Evolutionary conservation across 2,329 filamentous ascomycete species (phyloP), one percentile per base, ranked within the genome.

Genomic region (Torrubiella hemipterigena): DNA sequence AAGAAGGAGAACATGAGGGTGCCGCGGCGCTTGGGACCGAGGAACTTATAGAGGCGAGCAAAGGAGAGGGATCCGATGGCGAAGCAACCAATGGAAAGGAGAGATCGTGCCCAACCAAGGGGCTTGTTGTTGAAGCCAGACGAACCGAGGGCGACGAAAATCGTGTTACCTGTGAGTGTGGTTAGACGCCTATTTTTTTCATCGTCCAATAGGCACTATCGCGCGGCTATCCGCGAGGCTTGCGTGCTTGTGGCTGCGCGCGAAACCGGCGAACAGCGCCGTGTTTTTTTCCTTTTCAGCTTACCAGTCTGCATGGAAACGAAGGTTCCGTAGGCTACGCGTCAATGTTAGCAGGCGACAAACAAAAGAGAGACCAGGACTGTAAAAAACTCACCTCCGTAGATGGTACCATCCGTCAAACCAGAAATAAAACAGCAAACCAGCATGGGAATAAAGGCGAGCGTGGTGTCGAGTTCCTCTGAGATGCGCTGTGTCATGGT

Each of bases 81-180:
- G 52, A 74, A 74, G 39, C 60, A 57, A 34, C 44, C 49, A 39
- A 73, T 67, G 32, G 71, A 74, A 37, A 61, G 52, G 14, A 68
- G 54, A 3, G 66, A 45, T 13, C 47, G 42, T 20, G 66, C 52
- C 67, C 64, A 73, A 33, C 64, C 69, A 33, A 57, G 57, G 4
- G 67, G 66, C 35, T 68, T 54, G 35, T 55, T 55, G 14, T 56
- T 47, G 28, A 72, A 67, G 18, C 52, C 51, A 3, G 69, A 63
- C 10, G 69, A 65, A 33, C 70, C 71, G 15, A 77, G 65, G 13
- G 67, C 71, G 23, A 77, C 59, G 51, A 77, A 75, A 42, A 77
- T 66, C 8, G 73, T 77, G 50, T 77, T 77, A 23, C 72, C 71
- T 54, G 24, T 5, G 17, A 19, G 11, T n/a, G n/a, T n/a, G n/a